A percentile compares a stretch with the other conserved stretches of the same genome.
Evolutionary conservation across 2,329 filamentous ascomycete genomes (phyloP).

Genomic region (Coniochaeta pulveracea): DNA sequence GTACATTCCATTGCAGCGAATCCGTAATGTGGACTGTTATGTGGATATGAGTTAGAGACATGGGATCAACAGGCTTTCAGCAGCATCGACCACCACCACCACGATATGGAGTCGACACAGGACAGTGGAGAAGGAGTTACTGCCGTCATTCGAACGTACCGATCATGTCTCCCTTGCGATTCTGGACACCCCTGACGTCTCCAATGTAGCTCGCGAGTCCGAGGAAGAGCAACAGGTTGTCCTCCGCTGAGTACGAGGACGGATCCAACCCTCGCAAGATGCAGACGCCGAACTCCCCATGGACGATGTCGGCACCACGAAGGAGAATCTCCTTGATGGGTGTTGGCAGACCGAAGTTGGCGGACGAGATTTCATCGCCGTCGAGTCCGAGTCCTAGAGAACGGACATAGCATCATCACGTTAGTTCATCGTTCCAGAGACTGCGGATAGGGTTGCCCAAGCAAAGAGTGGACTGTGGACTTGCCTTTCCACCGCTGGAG

Average conservation of each 20-base stretch:
- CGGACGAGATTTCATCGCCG: conserved; percentile 21
- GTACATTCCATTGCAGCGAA: conserved; percentile 31
- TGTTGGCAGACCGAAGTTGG: conserved; percentile 28
- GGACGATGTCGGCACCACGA: conserved; percentile 21
- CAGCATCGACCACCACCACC: neutral
- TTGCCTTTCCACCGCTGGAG: no score
- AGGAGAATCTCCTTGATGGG: conserved; percentile 21
- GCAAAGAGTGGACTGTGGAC: no score
- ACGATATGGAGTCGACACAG: neutral
- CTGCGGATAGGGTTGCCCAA: no score
- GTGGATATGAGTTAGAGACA: no score
- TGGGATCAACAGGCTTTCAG: no score
- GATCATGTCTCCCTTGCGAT: conserved; percentile 33
- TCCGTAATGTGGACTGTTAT: conserved; percentile 37
- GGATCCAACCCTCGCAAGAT: conserved; percentile 43
- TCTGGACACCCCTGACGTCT: conserved; percentile 37
- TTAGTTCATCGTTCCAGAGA: no score
- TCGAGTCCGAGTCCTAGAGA: conserved; percentile 23
- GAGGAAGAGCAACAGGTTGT: conserved; percentile 43
- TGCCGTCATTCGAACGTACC: conserved; percentile 23
- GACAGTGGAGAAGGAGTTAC: neutral
- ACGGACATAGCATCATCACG: no score
- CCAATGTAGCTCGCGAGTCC: conserved; percentile 46
- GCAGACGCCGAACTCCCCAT: conserved; percentile 35
- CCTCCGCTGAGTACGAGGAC: conserved; percentile 33